These are phyloP conservation scores for Bipolaris oryzae DNA, from an alignment of 2,329 filamentous ascomycete genomes.

Conservation along the genomic window DNA sequence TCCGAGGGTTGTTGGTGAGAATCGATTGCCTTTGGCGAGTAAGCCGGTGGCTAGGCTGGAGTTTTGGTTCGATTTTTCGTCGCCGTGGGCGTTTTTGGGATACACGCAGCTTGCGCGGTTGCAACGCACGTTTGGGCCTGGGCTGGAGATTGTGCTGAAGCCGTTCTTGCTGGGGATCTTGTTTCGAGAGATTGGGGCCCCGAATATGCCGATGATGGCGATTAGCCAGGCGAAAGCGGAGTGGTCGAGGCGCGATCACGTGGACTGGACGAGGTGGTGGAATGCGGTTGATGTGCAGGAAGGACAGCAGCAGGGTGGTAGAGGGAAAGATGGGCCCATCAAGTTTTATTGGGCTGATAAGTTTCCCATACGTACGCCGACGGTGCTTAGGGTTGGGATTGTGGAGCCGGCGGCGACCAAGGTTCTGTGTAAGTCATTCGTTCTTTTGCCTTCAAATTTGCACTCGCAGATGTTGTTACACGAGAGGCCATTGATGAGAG, in stretches of 20 bases:
- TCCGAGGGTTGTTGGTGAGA: slow-evolving; percentile 27
- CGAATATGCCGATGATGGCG: slow-evolving; percentile 36
- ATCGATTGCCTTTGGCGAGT: slow-evolving; percentile 4
- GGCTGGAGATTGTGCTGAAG: slow-evolving; percentile 39
- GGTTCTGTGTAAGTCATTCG: slow-evolving; percentile 33
- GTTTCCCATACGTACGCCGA: slow-evolving; percentile 45
- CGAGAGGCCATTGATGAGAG: not conserved
- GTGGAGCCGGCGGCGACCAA: slow-evolving; percentile 31
- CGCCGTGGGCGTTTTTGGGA: slow-evolving; percentile 44
- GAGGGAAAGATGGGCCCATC: slow-evolving; percentile 26
- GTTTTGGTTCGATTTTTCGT: slow-evolving; percentile 47
- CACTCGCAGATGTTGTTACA: not conserved
- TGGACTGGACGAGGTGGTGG: slow-evolving; percentile 43
- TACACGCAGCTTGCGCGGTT: slow-evolving; percentile 42
- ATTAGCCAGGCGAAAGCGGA: slow-evolving; percentile 32
- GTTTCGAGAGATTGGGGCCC: slow-evolving; percentile 45
- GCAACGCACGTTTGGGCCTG: slow-evolving; percentile 30
- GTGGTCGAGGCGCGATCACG: slow-evolving; percentile 40
- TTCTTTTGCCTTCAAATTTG: not conserved
- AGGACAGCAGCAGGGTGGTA: slow-evolving; percentile 22
- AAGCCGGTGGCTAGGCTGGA: slow-evolving; percentile 25
- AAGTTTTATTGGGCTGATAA: slow-evolving; percentile 39
- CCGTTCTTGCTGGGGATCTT: slow-evolving; percentile 44
- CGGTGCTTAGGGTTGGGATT: slow-evolving; percentile 39
- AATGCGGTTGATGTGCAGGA: slow-evolving; percentile 41